Evolutionary conservation across 1,284 basidiomycete genomes (phyloP).

Genomic region (Retiboletus flavoniger): DNA sequence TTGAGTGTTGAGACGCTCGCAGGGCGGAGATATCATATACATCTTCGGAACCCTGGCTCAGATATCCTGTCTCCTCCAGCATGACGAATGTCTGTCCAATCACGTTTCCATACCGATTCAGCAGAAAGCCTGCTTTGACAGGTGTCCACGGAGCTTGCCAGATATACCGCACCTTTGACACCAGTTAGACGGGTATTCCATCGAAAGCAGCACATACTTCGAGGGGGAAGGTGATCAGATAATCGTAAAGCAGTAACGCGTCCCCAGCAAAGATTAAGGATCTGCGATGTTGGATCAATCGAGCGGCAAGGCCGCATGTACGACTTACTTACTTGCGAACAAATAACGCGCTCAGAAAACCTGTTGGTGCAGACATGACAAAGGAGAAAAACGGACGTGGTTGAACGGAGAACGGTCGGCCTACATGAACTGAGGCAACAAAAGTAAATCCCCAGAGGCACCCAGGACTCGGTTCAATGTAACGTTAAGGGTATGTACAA

Average conservation of each 20-base stretch:
- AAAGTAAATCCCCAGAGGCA: background rate
- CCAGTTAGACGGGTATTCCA: background rate
- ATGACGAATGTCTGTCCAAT: conserved; percentile 12
- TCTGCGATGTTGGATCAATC: background rate
- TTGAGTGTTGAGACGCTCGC: background rate
- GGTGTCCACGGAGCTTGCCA: conserved; percentile 12
- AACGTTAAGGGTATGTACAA: background rate
- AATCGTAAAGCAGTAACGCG: background rate
- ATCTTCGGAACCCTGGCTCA: background rate
- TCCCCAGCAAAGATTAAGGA: background rate
- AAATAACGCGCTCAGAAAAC: background rate
- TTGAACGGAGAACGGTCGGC: background rate
- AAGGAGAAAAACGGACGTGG: background rate
- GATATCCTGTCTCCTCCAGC: conserved; percentile 7
- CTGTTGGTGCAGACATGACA: background rate
- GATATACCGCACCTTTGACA: conserved; percentile 13
- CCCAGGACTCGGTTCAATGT: background rate
- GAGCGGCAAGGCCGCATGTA: background rate
- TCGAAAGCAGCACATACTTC: conserved; percentile 6
- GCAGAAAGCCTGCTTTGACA: conserved; percentile 12
- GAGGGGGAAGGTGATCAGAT: conserved; percentile 11
- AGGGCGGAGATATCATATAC: background rate
- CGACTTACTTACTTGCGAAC: background rate
- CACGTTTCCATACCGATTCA: conserved; percentile 17
- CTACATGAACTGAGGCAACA: background rate